phyloP scores from a whole-genome alignment of 139 green algal species.

The Auxenochlorella pyrenoidosa region DNA sequence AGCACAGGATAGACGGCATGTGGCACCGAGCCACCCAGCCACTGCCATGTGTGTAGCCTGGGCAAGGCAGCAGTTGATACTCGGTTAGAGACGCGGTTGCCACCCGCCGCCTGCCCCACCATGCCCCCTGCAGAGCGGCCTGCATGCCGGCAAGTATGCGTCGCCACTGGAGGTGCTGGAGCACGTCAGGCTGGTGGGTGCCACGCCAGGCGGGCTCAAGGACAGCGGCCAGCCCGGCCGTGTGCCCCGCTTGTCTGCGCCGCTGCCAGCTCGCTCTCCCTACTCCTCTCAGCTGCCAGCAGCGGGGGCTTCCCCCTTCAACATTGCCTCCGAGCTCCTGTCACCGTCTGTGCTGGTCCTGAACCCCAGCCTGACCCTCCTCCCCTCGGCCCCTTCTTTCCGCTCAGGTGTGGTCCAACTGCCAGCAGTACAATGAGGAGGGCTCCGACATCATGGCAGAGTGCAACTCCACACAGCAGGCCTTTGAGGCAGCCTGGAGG shows the following conservation, averaged over 20 bases:
- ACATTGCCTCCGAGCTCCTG: no score
- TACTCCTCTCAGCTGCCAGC: neutral
- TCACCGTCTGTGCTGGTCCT: no score
- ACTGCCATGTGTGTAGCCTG: no score
- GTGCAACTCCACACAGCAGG: constrained; percentile 10
- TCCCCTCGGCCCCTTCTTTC: neutral
- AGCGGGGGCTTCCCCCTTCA: no score
- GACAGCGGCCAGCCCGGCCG: no score
- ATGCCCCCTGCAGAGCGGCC: neutral
- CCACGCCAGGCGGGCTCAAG: neutral
- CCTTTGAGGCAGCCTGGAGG: constrained; percentile 20
- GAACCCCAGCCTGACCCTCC: neutral
- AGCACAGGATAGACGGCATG: no score
- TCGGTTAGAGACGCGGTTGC: no score
- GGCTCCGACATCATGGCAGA: constrained; percentile 18
- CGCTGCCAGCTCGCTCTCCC: neutral
- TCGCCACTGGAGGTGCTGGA: constrained; percentile 6
- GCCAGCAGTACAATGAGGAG: constrained; percentile 42
- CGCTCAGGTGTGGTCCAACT: constrained; percentile 54
- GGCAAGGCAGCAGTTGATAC: no score
- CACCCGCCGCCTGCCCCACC: neutral
- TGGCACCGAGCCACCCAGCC: no score
- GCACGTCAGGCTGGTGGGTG: neutral
- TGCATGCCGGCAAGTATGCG: neutral
- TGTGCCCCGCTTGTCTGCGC: no score